phyloP scores from a whole-genome alignment of 441 rosid genomes.

The Syzygium malaccense region DNA sequence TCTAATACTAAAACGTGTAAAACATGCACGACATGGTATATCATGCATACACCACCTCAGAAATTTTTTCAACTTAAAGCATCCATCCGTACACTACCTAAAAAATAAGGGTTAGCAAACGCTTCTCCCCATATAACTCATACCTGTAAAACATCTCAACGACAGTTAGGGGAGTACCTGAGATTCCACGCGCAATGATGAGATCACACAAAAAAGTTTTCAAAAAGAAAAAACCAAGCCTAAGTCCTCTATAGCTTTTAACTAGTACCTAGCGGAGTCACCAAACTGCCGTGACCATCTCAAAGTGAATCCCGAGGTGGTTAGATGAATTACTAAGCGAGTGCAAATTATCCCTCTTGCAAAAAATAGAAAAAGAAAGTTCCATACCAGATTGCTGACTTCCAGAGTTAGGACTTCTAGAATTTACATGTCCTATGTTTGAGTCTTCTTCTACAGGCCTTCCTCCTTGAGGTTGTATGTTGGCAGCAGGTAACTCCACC shows the following conservation, averaged over 20 bases:
- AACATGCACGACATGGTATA: not conserved
- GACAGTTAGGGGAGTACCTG: not conserved
- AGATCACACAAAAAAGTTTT: not conserved
- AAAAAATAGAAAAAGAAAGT: not conserved
- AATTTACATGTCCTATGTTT: not conserved
- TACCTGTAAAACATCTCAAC: not conserved
- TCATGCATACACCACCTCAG: not conserved
- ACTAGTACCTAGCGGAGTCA: not conserved
- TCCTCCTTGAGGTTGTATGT: not conserved
- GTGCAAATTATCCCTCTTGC: not conserved
- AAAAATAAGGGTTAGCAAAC: not conserved
- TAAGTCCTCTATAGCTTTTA: not conserved
- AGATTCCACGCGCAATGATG: not conserved
- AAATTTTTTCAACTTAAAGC: not conserved
- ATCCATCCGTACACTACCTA: not conserved
- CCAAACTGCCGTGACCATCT: not conserved
- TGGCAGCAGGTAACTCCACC: not conserved
- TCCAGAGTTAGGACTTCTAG: slow-evolving; percentile 11
- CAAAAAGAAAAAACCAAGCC: not conserved
- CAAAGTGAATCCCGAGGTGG: not conserved
- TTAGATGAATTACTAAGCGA: not conserved
- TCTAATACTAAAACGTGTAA: not conserved
- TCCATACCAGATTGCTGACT: slow-evolving; percentile 56
- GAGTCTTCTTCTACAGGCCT: not conserved
- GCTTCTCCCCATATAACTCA: not conserved